Conservation (phyloP, 2,329 filamentous ascomycete genomes). For the Aureobasidium melanogenum region DNA sequence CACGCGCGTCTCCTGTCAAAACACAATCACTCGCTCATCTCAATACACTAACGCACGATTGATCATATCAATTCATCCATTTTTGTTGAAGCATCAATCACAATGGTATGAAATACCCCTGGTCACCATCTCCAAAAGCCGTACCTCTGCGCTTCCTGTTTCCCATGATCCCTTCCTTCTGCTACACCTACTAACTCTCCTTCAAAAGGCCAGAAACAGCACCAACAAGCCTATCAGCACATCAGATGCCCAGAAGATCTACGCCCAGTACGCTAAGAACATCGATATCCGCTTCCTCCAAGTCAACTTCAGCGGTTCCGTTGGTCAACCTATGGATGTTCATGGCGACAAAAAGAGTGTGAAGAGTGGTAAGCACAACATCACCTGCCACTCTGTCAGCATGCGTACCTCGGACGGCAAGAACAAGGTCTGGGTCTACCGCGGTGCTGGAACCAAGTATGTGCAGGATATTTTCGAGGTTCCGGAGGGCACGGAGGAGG, state of each 20-base stretch:
- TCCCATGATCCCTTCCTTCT: neutral
- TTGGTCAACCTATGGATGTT: neutral
- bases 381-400: neutral
- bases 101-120: neutral
- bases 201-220: neutral
- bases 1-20: neutral
- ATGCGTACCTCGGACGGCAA: neutral
- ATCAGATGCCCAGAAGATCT: neutral
- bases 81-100: too few relatives aligned
- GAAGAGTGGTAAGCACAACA: neutral
- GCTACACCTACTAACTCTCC: neutral
- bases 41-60: neutral
- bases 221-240: neutral
- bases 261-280: neutral
- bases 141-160: too few relatives aligned
- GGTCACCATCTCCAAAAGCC: neutral
- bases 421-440: neutral
- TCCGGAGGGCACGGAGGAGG: neutral
- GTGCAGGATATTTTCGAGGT: neutral
- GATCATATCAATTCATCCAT: neutral
- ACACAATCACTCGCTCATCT: neutral
- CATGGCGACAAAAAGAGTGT: neutral
- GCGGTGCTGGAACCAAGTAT: neutral
- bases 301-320: neutral
- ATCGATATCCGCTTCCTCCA: neutral